These are phyloP conservation scores for Fusarium odoratissimum DNA, from an alignment of 2,329 filamentous ascomycete species.

Conservation along the genomic window DNA sequence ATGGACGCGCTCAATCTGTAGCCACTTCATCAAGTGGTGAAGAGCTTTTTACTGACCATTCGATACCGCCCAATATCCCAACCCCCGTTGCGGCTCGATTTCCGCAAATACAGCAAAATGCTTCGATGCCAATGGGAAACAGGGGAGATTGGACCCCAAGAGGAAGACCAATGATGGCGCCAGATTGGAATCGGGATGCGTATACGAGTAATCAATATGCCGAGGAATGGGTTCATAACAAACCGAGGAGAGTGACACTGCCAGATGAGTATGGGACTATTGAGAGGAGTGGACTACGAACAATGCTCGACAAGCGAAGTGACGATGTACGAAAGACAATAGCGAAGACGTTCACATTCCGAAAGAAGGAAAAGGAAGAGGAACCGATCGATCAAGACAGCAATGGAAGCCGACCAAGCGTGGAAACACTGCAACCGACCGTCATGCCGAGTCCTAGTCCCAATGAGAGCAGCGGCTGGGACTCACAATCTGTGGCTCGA, in stretches of 20 bases:
- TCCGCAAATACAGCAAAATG: slow-evolving; percentile 45
- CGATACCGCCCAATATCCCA: slow-evolving; percentile 49
- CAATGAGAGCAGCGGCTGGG: slow-evolving; percentile 27
- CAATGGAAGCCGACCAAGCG: slow-evolving; percentile 34
- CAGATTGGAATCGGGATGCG: slow-evolving; percentile 34
- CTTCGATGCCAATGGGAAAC: neutral
- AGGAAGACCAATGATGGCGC: slow-evolving; percentile 22
- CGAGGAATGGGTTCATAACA: slow-evolving; percentile 58
- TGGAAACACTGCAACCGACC: slow-evolving; percentile 36
- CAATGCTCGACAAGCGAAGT: slow-evolving; percentile 65
- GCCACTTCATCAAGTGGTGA: slow-evolving; percentile 54
- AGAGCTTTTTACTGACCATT: slow-evolving; percentile 54
- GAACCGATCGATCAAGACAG: slow-evolving; percentile 27
- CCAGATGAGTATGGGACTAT: slow-evolving; percentile 64
- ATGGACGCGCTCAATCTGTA: slow-evolving; percentile 51
- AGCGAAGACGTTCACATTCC: slow-evolving; percentile 65
- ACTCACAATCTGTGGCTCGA: slow-evolving; percentile 13
- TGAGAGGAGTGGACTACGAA: slow-evolving; percentile 65
- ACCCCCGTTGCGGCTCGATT: slow-evolving; percentile 58
- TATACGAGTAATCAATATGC: slow-evolving; percentile 46
- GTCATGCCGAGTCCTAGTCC: slow-evolving; percentile 9
- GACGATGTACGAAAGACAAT: slow-evolving; percentile 65
- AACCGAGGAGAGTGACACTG: slow-evolving; percentile 56
- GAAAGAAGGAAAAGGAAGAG: slow-evolving; percentile 59
- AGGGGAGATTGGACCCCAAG: slow-evolving; percentile 13